Evolutionary conservation across 2,329 filamentous ascomycete genomes (phyloP).

Genomic region (Dothideomycetes sp.): DNA sequence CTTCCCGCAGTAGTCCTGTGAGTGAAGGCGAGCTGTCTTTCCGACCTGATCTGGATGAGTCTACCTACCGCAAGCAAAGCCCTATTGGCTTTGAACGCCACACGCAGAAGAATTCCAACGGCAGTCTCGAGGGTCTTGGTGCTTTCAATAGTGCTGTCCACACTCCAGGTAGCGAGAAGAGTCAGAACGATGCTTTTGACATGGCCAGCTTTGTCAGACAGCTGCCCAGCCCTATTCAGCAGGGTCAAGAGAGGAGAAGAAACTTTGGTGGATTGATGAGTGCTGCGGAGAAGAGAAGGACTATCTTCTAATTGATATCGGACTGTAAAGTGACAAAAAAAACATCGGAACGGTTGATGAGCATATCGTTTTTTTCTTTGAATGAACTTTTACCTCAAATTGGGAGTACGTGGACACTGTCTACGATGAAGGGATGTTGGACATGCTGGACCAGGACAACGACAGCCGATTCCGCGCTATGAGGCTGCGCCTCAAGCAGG

Average conservation of each 20-base stretch:
- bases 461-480: neutral
- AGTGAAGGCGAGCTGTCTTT: slow-evolving; percentile 67
- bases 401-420: too few relatives aligned
- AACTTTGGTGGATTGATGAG: slow-evolving; percentile 80
- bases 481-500: neutral
- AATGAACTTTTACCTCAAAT: too few relatives aligned
- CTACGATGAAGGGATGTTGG: too few relatives aligned
- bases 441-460: neutral
- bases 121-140: slow-evolving; percentile 19
- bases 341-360: neutral
- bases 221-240: slow-evolving; percentile 19
- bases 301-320: slow-evolving; percentile 39
- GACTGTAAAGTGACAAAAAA: neutral
- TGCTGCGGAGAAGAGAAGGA: slow-evolving; percentile 82
- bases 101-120: slow-evolving; percentile 24
- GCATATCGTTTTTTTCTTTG: neutral
- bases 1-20: slow-evolving; percentile 58
- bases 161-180: slow-evolving; percentile 40
- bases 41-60: slow-evolving; percentile 64
- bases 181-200: slow-evolving; percentile 14
- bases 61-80: slow-evolving; percentile 43
- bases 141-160: slow-evolving; percentile 40
- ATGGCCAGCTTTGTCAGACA: slow-evolving; percentile 17
- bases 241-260: slow-evolving; percentile 47
- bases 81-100: slow-evolving; percentile 27